phyloP scores from a whole-genome alignment of 1,139 yeast genomes.

The Sugiyamaella novakii region DNA sequence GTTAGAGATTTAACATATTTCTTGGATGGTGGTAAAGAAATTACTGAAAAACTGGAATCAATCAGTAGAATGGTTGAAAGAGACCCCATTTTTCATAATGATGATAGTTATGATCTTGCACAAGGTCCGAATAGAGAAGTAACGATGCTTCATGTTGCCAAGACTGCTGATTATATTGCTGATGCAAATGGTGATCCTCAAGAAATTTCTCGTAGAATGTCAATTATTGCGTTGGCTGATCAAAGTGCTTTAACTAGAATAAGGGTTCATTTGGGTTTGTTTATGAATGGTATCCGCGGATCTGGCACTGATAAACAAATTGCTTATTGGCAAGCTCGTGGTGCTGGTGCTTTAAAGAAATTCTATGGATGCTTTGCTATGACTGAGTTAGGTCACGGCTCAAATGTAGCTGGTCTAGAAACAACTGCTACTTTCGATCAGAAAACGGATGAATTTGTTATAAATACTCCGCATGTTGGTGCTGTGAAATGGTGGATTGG shows the following conservation, averaged over 20 bases:
- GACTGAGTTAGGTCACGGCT: conserved; percentile 95
- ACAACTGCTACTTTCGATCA: conserved; percentile 85
- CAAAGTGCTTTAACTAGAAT: conserved; percentile 66
- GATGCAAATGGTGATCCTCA: conserved; percentile 47
- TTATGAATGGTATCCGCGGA: conserved; percentile 68
- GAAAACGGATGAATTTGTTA: conserved; percentile 63
- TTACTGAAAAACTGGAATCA: conserved; percentile 50
- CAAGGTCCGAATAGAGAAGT: conserved; percentile 54
- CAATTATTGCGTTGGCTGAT: conserved; percentile 51
- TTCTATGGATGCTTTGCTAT: conserved; percentile 90
- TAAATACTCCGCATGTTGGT: conserved; percentile 85
- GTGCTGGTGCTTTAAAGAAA: conserved; percentile 62
- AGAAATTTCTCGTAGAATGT: conserved; percentile 43
- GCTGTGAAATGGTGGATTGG: conserved; percentile 98
- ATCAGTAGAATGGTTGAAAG: conserved; percentile 53
- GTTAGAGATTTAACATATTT: conserved; percentile 54
- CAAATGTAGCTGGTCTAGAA: conserved; percentile 88
- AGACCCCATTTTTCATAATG: conserved; percentile 58
- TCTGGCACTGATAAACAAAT: conserved; percentile 66
- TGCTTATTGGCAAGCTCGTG: conserved; percentile 73
- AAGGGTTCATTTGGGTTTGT: conserved; percentile 72
- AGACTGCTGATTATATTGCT: conserved; percentile 53
- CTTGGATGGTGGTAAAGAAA: conserved; percentile 56
- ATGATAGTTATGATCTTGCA: conserved; percentile 55
- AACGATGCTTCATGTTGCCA: conserved; percentile 54